Evolutionary conservation across 345 rosid species (phyloP).

Genomic region (Aurinia saxatilis): DNA sequence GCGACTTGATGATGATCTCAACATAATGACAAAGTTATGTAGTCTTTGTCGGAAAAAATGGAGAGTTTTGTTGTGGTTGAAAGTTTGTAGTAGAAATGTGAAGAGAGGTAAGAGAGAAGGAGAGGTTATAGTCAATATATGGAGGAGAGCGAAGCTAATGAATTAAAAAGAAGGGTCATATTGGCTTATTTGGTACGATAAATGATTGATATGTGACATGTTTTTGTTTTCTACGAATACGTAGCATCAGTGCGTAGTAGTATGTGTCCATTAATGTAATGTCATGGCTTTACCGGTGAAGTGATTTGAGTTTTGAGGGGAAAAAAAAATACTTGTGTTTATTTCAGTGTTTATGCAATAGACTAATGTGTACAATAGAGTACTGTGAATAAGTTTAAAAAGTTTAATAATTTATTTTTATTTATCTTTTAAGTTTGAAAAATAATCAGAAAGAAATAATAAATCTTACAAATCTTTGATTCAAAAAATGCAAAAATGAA

Average conservation of each 20-base stretch:
- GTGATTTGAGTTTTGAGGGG: no score
- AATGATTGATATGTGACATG: conserved; percentile 21
- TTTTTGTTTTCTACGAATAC: conserved; percentile 12
- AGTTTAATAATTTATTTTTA: no score
- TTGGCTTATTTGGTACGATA: conserved; percentile 12
- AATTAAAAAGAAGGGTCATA: conserved; percentile 9
- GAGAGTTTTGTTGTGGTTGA: background rate
- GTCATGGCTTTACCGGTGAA: no score
- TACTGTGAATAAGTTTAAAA: no score
- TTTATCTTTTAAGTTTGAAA: no score
- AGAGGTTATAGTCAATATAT: conserved; percentile 21
- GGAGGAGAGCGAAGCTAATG: conserved; percentile 13
- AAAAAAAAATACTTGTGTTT: no score
- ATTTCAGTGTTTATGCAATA: no score
- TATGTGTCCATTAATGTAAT: no score
- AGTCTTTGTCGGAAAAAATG: background rate
- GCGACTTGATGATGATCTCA: background rate
- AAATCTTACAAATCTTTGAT: no score
- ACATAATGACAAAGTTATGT: background rate
- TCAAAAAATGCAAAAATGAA: no score
- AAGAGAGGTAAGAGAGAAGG: conserved; percentile 15
- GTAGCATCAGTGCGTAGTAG: background rate
- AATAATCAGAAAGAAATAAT: no score
- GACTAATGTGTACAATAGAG: no score
- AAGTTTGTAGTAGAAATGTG: conserved; percentile 1